Base-by-base conservation (phyloP, 306 rosid genomes). In the Vicia faba region DNA sequence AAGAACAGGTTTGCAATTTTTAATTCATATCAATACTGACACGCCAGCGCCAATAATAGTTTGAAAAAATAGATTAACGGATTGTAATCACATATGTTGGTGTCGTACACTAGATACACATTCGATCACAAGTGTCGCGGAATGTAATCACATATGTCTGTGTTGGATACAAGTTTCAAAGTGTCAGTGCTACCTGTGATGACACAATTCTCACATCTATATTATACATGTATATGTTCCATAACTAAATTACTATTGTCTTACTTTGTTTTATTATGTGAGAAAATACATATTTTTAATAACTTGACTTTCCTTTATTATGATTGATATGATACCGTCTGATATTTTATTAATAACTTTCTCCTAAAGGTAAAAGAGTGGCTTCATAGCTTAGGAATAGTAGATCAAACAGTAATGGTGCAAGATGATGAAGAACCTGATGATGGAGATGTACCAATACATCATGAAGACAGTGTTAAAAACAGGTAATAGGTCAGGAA, bases 401-500 rank as follows among this genome's bases (percentile, higher is more conserved):
- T 57, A n/a, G 96, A 92, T 61, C 96, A 87, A n/a, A 80, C 82
- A 2, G 81, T 85, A 29, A 91, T 86, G 33, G 84, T 78, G 43
- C 95, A 85, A 44, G 92, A 92, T 59, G 92, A 80, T 59, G 96
- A 92, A 57, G 96, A 89, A 26, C 90, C 95, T 70, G 98, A 89
- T 72, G 95, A 85, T 67, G 96, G 82, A 59, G 72, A 89, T 49
- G 81, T 92, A 54, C 88, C 91, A 75, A 65, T 85, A 50, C 91
- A 79, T 71, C 61, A 80, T 19, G 95, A 87, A 69, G 92, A 80
- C 61, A 80, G 84, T 58, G 77, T 78, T 64, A 87, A 70, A 76
- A 89, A 66, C 72, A 89, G 95, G 98, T 89, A 78, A 29, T 61
- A 16, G 28, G 14, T 40, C 31, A 19, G 51, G 33, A 76, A 53